A percentile compares a stretch with the other conserved stretches of the same genome.
Conservation (phyloP, 2,329 filamentous ascomycete genomes). For the Fusarium sp. region DNA sequence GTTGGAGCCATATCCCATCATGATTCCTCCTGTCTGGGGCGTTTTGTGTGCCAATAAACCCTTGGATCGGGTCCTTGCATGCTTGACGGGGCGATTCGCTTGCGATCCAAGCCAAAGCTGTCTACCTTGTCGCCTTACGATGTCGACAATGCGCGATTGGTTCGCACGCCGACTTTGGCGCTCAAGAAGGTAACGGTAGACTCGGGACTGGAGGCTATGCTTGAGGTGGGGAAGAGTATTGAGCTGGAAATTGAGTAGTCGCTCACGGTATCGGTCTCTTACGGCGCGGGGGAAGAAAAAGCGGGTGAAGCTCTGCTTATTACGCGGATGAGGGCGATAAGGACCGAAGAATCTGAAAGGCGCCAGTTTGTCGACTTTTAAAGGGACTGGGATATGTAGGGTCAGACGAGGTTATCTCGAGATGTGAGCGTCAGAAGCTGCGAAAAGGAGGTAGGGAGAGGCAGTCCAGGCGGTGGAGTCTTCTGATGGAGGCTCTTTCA, state of each 20-base stretch:
- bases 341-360: slow-evolving; percentile 58
- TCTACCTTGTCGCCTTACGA: slow-evolving; percentile 57
- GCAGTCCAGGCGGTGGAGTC: slow-evolving; percentile 48
- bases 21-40: slow-evolving; percentile 43
- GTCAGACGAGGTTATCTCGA: slow-evolving; percentile 30
- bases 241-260: slow-evolving; percentile 77
- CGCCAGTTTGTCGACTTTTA: slow-evolving; percentile 56
- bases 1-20: slow-evolving; percentile 50
- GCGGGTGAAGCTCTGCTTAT: slow-evolving; percentile 67
- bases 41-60: slow-evolving; percentile 49
- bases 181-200: slow-evolving; percentile 80
- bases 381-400: slow-evolving; percentile 9
- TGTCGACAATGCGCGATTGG: slow-evolving; percentile 61
- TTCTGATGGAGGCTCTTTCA: slow-evolving; percentile 48
- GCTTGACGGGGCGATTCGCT: slow-evolving; percentile 44
- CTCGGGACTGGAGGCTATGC: slow-evolving; percentile 77
- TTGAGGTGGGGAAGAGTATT: slow-evolving; percentile 79
- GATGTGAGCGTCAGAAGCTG: slow-evolving; percentile 1
- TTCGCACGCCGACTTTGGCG: slow-evolving; percentile 69
- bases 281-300: slow-evolving; percentile 75
- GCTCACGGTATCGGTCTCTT: slow-evolving; percentile 73
- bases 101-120: slow-evolving; percentile 60
- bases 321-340: slow-evolving; percentile 55
- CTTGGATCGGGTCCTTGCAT: slow-evolving; percentile 52
- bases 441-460: slow-evolving; percentile 3